phyloP scores from a whole-genome alignment of 2,329 filamentous ascomycete species.

The Stemphylium lycopersici region DNA sequence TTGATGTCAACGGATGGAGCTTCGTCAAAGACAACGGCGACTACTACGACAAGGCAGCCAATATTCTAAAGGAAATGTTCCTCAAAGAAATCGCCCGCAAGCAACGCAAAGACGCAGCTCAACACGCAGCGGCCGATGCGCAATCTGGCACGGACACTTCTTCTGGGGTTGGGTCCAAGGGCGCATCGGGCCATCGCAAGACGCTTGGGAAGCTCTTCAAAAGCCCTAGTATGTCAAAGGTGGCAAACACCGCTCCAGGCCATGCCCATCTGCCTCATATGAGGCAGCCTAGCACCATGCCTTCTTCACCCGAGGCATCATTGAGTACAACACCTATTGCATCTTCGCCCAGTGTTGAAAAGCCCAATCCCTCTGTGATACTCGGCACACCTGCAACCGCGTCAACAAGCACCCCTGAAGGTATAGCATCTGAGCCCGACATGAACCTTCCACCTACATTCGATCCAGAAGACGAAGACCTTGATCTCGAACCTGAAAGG shows the following conservation, averaged over 20 bases:
- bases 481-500: constrained; percentile 26
- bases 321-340: constrained; percentile 51
- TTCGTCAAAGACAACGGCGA: constrained; percentile 99
- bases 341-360: constrained; percentile 53
- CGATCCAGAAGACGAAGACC: constrained; percentile 31
- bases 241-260: constrained; percentile 51
- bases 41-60: constrained; percentile 91
- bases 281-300: constrained; percentile 43
- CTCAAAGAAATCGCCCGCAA: constrained; percentile 75
- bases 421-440: constrained; percentile 41
- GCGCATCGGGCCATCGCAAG: constrained; percentile 48
- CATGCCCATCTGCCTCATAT: constrained; percentile 47
- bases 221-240: constrained; percentile 68
- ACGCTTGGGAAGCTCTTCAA: constrained; percentile 66
- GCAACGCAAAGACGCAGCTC: constrained; percentile 53
- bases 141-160: constrained; percentile 28
- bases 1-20: constrained; percentile 99
- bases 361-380: constrained; percentile 30
- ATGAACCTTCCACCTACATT: constrained; percentile 35
- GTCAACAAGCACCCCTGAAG: constrained; percentile 18
- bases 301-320: constrained; percentile 55
- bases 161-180: constrained; percentile 38
- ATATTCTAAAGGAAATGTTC: constrained; percentile 87
- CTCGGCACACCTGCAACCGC: constrained; percentile 23
- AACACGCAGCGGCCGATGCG: constrained; percentile 44